Evolutionary conservation across 306 rosid genomes (phyloP).

Genomic region (Pterocarpus santalinus): DNA sequence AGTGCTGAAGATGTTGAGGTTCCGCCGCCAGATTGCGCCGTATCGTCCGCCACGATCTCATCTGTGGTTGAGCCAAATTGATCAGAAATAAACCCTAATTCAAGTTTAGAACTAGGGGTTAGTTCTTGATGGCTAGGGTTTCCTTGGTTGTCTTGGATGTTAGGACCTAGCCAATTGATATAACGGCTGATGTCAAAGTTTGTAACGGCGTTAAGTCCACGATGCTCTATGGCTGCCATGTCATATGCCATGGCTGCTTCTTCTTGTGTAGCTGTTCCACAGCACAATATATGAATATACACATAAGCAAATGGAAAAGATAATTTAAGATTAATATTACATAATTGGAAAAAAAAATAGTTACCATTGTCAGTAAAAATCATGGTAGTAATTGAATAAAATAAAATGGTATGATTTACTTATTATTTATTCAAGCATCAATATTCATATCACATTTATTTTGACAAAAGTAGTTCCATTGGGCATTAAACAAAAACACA

Average conservation of each 20-base stretch:
- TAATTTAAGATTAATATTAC: too few relatives aligned
- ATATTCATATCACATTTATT: too few relatives aligned
- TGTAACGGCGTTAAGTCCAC: constrained; percentile 94
- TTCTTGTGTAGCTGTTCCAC: constrained; percentile 85
- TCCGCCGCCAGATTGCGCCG: neutral
- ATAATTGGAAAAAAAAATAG: too few relatives aligned
- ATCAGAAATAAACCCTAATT: constrained; percentile 33
- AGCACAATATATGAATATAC: neutral
- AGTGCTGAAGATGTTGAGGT: constrained; percentile 56
- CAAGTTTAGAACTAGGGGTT: constrained; percentile 43
- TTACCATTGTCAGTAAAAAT: too few relatives aligned
- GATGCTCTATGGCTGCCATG: constrained; percentile 85
- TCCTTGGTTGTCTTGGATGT: constrained; percentile 24
- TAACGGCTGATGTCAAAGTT: constrained; percentile 92
- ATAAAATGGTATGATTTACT: too few relatives aligned
- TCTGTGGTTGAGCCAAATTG: constrained; percentile 25
- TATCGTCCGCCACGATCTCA: neutral
- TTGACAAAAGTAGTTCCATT: too few relatives aligned
- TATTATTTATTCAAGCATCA: too few relatives aligned
- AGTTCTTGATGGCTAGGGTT: constrained; percentile 41
- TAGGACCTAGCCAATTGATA: constrained; percentile 61
- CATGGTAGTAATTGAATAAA: too few relatives aligned
- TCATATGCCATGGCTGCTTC: constrained; percentile 97
- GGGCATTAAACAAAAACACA: too few relatives aligned
- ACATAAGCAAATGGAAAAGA: constrained; percentile 13